These are phyloP conservation scores for Pseudogymnoascus sp. DNA, from an alignment of 2,329 filamentous ascomycete species.

Conservation along the genomic window DNA sequence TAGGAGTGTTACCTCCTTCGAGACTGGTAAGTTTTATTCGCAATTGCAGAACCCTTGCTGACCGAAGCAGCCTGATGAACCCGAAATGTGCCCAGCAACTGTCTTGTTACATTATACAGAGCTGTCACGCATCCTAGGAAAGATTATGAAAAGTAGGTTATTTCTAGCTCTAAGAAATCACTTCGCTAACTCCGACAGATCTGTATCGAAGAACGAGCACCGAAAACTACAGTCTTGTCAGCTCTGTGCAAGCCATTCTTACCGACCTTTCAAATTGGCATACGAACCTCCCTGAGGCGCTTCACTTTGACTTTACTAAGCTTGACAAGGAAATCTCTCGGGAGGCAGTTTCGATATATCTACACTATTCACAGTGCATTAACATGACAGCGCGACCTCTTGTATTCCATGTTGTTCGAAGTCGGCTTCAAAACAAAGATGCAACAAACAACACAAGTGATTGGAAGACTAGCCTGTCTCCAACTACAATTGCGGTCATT, in stretches of 20 bases:
- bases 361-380: constrained; percentile 51
- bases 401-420: constrained; percentile 46
- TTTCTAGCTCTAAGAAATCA: too few species aligned
- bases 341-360: constrained; percentile 44
- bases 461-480: constrained; percentile 42
- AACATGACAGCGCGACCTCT: constrained; percentile 50
- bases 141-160: constrained; percentile 35
- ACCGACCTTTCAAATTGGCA: constrained; percentile 44
- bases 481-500: constrained; percentile 43
- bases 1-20: constrained; percentile 36
- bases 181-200: constrained; percentile 23
- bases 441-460: constrained; percentile 31
- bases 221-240: constrained; percentile 41
- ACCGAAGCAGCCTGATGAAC: constrained; percentile 26
- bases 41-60: not conserved
- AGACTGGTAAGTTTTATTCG: constrained; percentile 22
- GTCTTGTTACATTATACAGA: constrained; percentile 46
- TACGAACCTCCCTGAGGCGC: constrained; percentile 37
- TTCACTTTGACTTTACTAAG: constrained; percentile 42
- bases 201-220: constrained; percentile 44
- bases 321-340: constrained; percentile 37
- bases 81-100: constrained; percentile 38
- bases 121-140: constrained; percentile 44
- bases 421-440: constrained; percentile 34
- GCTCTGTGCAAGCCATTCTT: constrained; percentile 45